Percentiles rank a stretch among this genome's conserved stretches.
Evolutionary conservation across 2,329 filamentous ascomycete species (phyloP).

Genomic region (Torrubiellomyces zombiae): DNA sequence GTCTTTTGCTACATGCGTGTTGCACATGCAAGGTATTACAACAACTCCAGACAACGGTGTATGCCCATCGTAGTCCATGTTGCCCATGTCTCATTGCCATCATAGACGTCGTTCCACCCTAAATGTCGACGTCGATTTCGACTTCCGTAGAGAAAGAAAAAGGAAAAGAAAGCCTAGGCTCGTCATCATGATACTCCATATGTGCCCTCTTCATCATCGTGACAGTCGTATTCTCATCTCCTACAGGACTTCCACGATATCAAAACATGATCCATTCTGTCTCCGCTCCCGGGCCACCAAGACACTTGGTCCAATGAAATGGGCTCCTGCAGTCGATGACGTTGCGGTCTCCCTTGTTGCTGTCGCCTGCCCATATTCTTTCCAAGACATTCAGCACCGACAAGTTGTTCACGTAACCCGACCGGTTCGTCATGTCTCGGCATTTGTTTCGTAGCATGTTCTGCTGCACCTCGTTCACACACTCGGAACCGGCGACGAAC

Average conservation of each 20-base stretch:
- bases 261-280: constrained; percentile 54
- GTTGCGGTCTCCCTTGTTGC: constrained; percentile 18
- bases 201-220: neutral
- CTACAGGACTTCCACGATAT: constrained; percentile 6
- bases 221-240: neutral
- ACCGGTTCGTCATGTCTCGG: constrained; percentile 71
- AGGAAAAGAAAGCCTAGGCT: neutral
- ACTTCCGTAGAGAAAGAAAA: neutral
- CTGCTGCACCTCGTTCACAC: constrained; percentile 65
- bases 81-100: neutral
- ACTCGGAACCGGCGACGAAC: constrained; percentile 81
- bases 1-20: too few species aligned
- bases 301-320: constrained; percentile 41
- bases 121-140: neutral
- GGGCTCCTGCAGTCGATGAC: constrained; percentile 27
- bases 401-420: constrained; percentile 86
- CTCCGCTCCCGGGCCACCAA: constrained; percentile 37
- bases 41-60: too few species aligned
- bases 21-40: too few species aligned
- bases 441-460: constrained; percentile 65
- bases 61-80: too few species aligned
- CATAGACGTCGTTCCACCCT: neutral
- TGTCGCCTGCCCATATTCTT: constrained; percentile 56
- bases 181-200: neutral
- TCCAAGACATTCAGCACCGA: constrained; percentile 74